Evolutionary conservation across 1,284 basidiomycete genomes (phyloP).

Genomic region (Cystobasidiaceae sp.): DNA sequence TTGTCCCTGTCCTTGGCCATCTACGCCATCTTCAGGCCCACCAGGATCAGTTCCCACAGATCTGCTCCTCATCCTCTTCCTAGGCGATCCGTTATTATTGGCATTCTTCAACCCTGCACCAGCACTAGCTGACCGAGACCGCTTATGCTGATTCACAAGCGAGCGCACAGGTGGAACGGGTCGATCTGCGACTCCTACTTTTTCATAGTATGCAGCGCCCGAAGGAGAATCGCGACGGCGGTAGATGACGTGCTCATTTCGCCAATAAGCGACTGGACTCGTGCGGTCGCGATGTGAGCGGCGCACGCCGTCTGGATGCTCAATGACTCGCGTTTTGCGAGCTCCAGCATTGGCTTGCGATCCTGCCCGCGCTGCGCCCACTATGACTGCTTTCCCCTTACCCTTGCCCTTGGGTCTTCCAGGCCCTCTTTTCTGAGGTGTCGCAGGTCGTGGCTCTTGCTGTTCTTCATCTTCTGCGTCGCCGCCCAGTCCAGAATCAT

Average conservation of each 20-base stretch:
- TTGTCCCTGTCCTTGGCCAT: conserved; percentile 51
- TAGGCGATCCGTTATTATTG: conserved; percentile 22
- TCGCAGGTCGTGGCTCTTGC: neutral
- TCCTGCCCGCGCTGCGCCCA: conserved; percentile 39
- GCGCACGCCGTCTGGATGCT: conserved; percentile 56
- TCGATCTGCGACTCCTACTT: conserved; percentile 19
- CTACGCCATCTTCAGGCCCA: conserved; percentile 31
- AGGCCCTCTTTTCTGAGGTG: too few species aligned
- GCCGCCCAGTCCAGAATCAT: conserved; percentile 27
- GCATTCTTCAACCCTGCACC: conserved; percentile 33
- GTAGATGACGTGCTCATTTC: conserved; percentile 83
- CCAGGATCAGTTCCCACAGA: conserved; percentile 6
- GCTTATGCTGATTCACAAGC: conserved; percentile 6
- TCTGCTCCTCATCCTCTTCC: conserved; percentile 37
- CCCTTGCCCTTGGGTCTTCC: conserved; percentile 25
- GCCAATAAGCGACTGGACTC: conserved; percentile 84
- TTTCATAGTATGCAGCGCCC: conserved; percentile 44
- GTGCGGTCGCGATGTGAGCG: conserved; percentile 67
- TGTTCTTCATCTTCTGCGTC: conserved; percentile 6
- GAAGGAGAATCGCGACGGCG: conserved; percentile 53
- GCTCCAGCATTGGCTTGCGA: neutral
- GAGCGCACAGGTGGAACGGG: neutral
- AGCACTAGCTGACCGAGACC: conserved; percentile 3
- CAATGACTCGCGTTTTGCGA: neutral
- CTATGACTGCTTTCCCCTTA: conserved; percentile 37